phyloP scores from a whole-genome alignment of 306 rosid species.

The Castanospermum australe region DNA sequence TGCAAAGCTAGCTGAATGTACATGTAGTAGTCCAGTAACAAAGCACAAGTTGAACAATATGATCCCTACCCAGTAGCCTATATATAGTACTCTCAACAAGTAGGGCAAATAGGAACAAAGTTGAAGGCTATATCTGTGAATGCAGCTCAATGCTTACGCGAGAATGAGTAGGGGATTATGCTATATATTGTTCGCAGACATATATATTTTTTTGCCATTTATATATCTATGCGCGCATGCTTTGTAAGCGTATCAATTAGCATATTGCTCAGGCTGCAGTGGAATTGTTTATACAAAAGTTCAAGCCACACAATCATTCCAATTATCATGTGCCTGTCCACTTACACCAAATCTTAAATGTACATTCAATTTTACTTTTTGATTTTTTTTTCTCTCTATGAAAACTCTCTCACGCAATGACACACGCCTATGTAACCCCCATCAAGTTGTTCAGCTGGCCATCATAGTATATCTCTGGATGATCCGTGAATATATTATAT shows the following conservation, averaged over 20 bases:
- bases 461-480: conserved; percentile 19
- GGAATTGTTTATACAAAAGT: conserved; percentile 28
- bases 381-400: background rate
- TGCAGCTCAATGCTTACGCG: conserved; percentile 44
- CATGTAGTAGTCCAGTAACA: background rate
- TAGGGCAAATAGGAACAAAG: background rate
- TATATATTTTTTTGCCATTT: no score
- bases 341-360: conserved; percentile 38
- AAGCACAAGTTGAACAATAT: background rate
- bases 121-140: background rate
- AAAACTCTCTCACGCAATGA: background rate
- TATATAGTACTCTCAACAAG: background rate
- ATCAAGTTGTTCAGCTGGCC: conserved; percentile 2
- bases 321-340: conserved; percentile 50
- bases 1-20: background rate
- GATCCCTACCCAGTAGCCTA: background rate
- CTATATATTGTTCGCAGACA: background rate
- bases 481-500: conserved; percentile 29
- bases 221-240: conserved; percentile 52
- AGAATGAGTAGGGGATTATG: conserved; percentile 31
- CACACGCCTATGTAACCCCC: conserved; percentile 2
- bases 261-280: conserved; percentile 17
- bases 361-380: background rate
- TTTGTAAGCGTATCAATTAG: conserved; percentile 19
- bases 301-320: conserved; percentile 52